Base-by-base conservation (phyloP, 208 protist species). In the Leishmania martiniquensis region DNA sequence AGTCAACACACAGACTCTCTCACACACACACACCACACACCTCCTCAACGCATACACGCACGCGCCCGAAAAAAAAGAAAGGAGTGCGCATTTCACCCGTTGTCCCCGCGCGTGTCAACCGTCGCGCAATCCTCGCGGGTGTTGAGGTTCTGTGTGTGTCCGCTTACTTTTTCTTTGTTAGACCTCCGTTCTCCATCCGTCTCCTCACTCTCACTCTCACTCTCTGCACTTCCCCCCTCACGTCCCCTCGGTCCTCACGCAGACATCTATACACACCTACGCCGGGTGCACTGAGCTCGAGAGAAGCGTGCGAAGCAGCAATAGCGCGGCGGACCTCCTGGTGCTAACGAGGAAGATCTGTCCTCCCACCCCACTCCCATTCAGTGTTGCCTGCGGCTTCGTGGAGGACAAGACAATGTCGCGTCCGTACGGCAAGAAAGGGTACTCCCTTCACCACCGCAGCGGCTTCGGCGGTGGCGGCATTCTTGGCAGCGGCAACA, bases 341-440 rank as follows among this genome's bases (percentile, higher is more conserved):
- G 39, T 29, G 63, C 42, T 47, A 29, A 69, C 42, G 1, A 29
- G 22, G 7, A 37, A 69, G 12, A n/a, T n/a, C n/a, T n/a, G n/a
- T n/a, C n/a, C n/a, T n/a, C n/a, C n/a, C n/a, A n/a, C n/a, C n/a
- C n/a, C n/a, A n/a, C n/a, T n/a, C n/a, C n/a, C n/a, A n/a, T n/a
- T n/a, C n/a, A n/a, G n/a, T n/a, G n/a, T n/a, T n/a, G n/a, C n/a
- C n/a, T n/a, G n/a, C n/a, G n/a, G n/a, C n/a, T n/a, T n/a, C n/a
- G n/a, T n/a, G n/a, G n/a, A n/a, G n/a, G n/a, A n/a, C n/a, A n/a
- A 29, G 39, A 20, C 25, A 4, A 94, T 94, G 90, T 86, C 84
- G 25, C 86, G 85, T 29, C 91, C 91, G 37, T 95, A 95, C 83
- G 86, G 63, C 45, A 93, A 92, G 72, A 79, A 81, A 47, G 47